Conservation (phyloP, 805 yeast species). For the Saturnispora dispora region DNA sequence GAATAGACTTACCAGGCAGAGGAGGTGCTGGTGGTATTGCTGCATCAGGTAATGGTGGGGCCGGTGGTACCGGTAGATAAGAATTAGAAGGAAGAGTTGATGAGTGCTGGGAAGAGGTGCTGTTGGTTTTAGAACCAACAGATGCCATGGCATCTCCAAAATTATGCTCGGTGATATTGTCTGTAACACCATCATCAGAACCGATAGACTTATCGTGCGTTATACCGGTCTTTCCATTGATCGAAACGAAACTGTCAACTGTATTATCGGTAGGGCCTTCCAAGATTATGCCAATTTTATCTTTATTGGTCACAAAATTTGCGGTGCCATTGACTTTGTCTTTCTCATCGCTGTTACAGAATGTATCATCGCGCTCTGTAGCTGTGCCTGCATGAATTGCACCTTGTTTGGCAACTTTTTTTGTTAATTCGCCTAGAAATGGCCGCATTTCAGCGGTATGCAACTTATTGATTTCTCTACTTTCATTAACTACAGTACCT, state of each 20-base stretch:
- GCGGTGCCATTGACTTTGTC: background rate
- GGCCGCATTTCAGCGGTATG: slow-evolving; percentile 24
- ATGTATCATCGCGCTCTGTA: background rate
- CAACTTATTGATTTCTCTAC: background rate
- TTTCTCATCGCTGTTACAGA: background rate
- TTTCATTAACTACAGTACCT: slow-evolving; percentile 8
- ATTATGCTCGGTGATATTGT: too few species aligned
- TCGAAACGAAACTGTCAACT: background rate
- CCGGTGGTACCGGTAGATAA: background rate
- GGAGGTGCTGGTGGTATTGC: slow-evolving; percentile 20
- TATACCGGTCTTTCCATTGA: background rate
- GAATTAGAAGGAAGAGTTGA: background rate
- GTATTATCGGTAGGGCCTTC: background rate
- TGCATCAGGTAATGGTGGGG: slow-evolving; percentile 14
- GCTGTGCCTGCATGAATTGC: slow-evolving; percentile 21
- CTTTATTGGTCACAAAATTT: background rate
- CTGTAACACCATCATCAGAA: background rate
- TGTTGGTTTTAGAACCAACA: too few species aligned
- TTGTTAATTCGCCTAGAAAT: slow-evolving; percentile 44
- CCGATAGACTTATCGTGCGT: background rate
- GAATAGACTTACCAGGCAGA: slow-evolving; percentile 14
- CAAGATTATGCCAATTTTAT: background rate
- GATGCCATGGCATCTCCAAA: too few species aligned
- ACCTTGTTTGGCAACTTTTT: slow-evolving; percentile 37
- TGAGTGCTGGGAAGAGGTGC: background rate